Evolutionary conservation across 2,329 filamentous ascomycete genomes (phyloP).

Genomic region (Cytospora schulzeri): DNA sequence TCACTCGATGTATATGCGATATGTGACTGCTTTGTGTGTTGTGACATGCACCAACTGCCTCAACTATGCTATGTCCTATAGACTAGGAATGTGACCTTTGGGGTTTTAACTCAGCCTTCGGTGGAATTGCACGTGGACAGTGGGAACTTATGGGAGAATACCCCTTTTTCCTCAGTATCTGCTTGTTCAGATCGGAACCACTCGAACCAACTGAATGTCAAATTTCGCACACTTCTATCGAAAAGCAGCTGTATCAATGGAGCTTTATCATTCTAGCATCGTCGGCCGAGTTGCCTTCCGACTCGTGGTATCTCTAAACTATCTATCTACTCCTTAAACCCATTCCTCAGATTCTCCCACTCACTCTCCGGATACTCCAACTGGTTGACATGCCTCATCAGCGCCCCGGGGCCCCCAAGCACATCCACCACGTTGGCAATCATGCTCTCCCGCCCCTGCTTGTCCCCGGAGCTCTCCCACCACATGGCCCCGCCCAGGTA

Average conservation of each 20-base stretch:
- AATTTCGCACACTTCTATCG: too few relatives aligned
- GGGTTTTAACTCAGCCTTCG: too few relatives aligned
- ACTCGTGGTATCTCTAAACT: not conserved
- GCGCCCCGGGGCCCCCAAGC: slow-evolving; percentile 53
- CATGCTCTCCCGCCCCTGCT: slow-evolving; percentile 64
- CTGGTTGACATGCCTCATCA: slow-evolving; percentile 61
- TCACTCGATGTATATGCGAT: not conserved
- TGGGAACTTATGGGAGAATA: too few relatives aligned
- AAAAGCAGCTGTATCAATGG: not conserved
- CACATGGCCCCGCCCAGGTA: slow-evolving; percentile 91
- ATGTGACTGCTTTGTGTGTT: fast-evolving
- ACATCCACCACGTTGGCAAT: slow-evolving; percentile 65
- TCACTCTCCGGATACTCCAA: slow-evolving; percentile 65
- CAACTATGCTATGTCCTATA: too few relatives aligned
- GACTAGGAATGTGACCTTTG: too few relatives aligned
- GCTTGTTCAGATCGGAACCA: too few relatives aligned
- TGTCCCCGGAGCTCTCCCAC: slow-evolving; percentile 90
- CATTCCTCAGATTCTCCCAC: slow-evolving; percentile 69
- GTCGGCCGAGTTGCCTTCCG: not conserved
- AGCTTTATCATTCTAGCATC: not conserved
- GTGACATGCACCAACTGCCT: too few relatives aligned
- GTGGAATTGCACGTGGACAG: too few relatives aligned
- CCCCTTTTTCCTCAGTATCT: too few relatives aligned
- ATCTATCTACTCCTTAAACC: slow-evolving; percentile 52
- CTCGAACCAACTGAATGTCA: too few relatives aligned